Evolutionary conservation across 169 alveolate species (phyloP), one percentile per base, ranked within the genome.

Genomic region (Plasmodium vinckei): DNA sequence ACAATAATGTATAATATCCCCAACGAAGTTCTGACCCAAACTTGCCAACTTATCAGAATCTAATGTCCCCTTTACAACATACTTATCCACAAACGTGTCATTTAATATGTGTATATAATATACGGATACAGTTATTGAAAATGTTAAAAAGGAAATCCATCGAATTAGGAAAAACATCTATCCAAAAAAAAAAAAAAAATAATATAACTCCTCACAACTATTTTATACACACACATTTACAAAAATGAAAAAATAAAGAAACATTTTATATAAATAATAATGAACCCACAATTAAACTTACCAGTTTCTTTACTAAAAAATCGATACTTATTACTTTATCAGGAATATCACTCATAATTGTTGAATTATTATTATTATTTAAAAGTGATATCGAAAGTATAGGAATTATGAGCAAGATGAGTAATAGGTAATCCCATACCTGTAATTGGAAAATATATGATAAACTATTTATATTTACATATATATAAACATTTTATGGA

Each of bases 311-410:
- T 39, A 64, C n/a, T 23, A 75, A 27, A 23, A 75, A 75, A 47
- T 75, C 75, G 47, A 54, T 63, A 12, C 75, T 61, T 9, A 75
- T 75, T 39, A 75, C 88, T 19, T 46, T 75, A 23, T 75, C 88
- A 0, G 88, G 88, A 15, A 75, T 75, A 23, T 75, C 88, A 46
- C 61, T 75, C 88, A 75, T 75, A 5, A 75, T 75, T 13, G 88
- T 75, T n/a, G 69, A 19, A 46, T 75, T 75, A 44, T 75, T 75
- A 21, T 75, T 67, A 39, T 75, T 75, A 12, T 51, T 39, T 19
- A 75, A 56, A 15, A 75, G 73, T 46, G 72, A 63, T 51, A 75
- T 75, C 23, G 88, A 60, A 9, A 75, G 49, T 44, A 75, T 25
- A 1, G 88, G 88, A 2, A 75, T 75, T 10, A 75, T 63, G 7